Conservation (phyloP, 139 green algal genomes). For the Chlorella sp. region DNA sequence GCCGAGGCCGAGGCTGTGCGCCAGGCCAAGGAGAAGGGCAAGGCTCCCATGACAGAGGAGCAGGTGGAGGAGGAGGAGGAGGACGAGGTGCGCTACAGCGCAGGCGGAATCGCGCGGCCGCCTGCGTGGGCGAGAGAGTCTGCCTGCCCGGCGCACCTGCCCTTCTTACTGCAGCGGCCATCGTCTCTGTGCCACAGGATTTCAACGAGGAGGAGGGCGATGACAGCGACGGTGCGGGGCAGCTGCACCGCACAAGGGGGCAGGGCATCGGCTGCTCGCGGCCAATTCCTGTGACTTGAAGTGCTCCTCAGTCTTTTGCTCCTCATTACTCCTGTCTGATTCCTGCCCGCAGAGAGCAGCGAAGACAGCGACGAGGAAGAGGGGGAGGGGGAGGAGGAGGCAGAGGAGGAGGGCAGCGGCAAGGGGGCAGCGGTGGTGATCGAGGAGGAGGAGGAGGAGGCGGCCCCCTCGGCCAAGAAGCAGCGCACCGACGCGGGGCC, state of each 20-base stretch:
- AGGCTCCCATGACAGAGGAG: constrained; percentile 18
- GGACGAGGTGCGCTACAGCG: constrained; percentile 20
- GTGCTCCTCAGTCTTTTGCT: no score
- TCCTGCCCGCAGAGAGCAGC: no score
- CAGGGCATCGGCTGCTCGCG: no score
- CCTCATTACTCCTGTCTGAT: no score
- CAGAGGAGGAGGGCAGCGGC: constrained; percentile 6
- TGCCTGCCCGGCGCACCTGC: background rate
- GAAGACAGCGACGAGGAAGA: background rate
- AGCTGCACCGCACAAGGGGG: no score
- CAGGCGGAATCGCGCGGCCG: no score
- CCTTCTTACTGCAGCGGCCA: background rate
- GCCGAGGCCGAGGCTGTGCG: constrained; percentile 12
- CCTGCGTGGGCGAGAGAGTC: no score
- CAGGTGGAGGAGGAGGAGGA: constrained; percentile 29
- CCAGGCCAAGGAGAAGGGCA: constrained; percentile 5
- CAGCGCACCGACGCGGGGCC: no score
- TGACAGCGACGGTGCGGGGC: no score
- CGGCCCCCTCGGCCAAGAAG: no score
- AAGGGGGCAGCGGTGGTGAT: background rate
- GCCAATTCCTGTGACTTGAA: no score
- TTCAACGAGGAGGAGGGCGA: constrained; percentile 13
- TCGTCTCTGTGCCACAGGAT: background rate
- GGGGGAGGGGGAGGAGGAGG: constrained; percentile 1
- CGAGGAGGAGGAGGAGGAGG: constrained; percentile 20